These are phyloP conservation scores for Zygoascus flipseniorum DNA, from an alignment of 805 yeast genomes.

Conservation along the genomic window DNA sequence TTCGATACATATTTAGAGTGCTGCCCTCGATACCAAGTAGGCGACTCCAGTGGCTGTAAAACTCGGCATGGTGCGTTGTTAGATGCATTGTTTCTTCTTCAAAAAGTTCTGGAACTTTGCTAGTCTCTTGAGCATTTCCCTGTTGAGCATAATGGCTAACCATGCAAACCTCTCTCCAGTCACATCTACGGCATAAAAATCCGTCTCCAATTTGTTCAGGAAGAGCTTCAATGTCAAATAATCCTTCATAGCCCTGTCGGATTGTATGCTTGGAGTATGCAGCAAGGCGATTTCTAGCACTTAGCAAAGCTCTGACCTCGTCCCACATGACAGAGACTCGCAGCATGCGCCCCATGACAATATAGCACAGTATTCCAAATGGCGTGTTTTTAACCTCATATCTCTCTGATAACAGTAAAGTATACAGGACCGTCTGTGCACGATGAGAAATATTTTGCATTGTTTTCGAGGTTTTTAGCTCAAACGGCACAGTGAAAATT, in stretches of 20 bases:
- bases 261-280: slow-evolving; percentile 39
- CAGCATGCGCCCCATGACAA: slow-evolving; percentile 49
- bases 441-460: slow-evolving; percentile 57
- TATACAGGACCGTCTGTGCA: slow-evolving; percentile 80
- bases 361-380: slow-evolving; percentile 64
- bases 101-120: slow-evolving; percentile 42
- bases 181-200: slow-evolving; percentile 43
- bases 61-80: slow-evolving; percentile 38
- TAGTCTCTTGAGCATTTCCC: slow-evolving; percentile 35
- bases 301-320: slow-evolving; percentile 61
- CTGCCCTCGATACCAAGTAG: slow-evolving; percentile 69
- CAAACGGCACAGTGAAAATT: slow-evolving; percentile 67
- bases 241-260: background rate
- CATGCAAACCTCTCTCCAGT: slow-evolving; percentile 52
- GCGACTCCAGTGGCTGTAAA: slow-evolving; percentile 65
- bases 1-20: slow-evolving; percentile 40
- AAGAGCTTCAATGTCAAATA: slow-evolving; percentile 2
- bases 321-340: slow-evolving; percentile 43
- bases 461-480: slow-evolving; percentile 72
- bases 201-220: slow-evolving; percentile 16
- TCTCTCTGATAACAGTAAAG: slow-evolving; percentile 68
- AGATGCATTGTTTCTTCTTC: slow-evolving; percentile 45
- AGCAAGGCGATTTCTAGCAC: slow-evolving; percentile 65
- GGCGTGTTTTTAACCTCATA: slow-evolving; percentile 56
- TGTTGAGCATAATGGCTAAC: slow-evolving; percentile 46